phyloP scores from a whole-genome alignment of 2,329 filamentous ascomycete species.

The Zymoseptoria pseudotritici region DNA sequence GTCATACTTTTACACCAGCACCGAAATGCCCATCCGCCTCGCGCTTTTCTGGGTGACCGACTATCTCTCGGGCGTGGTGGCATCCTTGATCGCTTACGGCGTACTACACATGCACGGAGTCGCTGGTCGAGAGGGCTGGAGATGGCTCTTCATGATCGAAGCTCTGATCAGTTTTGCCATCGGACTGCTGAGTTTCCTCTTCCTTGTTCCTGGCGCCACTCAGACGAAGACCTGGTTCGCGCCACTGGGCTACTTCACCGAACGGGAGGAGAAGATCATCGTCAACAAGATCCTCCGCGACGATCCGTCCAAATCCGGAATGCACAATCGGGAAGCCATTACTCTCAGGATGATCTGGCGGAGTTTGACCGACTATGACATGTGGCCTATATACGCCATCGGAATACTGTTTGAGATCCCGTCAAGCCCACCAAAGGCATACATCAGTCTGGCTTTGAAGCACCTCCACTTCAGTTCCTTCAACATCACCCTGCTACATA shows the following conservation, averaged over 20 bases:
- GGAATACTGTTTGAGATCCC: constrained; percentile 26
- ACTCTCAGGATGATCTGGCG: constrained; percentile 42
- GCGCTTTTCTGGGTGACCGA: constrained; percentile 64
- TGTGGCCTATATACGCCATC: constrained; percentile 50
- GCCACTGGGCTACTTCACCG: constrained; percentile 54
- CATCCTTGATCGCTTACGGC: constrained; percentile 51
- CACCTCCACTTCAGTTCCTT: constrained; percentile 36
- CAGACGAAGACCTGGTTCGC: constrained; percentile 56
- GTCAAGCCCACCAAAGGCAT: constrained; percentile 30
- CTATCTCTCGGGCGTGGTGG: constrained; percentile 47
- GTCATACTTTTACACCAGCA: constrained; percentile 64
- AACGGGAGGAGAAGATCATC: constrained; percentile 55
- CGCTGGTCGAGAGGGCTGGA: constrained; percentile 46
- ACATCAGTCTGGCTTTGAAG: constrained; percentile 35
- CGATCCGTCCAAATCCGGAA: constrained; percentile 54
- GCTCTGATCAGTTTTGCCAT: constrained; percentile 47
- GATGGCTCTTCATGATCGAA: constrained; percentile 54
- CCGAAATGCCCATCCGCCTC: constrained; percentile 60
- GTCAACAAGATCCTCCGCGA: constrained; percentile 57
- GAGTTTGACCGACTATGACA: constrained; percentile 48
- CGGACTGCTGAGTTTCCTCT: constrained; percentile 46
- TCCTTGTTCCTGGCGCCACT: constrained; percentile 53
- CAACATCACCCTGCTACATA: constrained; percentile 36
- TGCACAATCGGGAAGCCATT: constrained; percentile 54
- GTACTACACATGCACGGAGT: constrained; percentile 42